Percentiles rank a stretch among this genome's conserved stretches.
phyloP scores from a whole-genome alignment of 257 asterid species.

The Anisodus acutangulus region DNA sequence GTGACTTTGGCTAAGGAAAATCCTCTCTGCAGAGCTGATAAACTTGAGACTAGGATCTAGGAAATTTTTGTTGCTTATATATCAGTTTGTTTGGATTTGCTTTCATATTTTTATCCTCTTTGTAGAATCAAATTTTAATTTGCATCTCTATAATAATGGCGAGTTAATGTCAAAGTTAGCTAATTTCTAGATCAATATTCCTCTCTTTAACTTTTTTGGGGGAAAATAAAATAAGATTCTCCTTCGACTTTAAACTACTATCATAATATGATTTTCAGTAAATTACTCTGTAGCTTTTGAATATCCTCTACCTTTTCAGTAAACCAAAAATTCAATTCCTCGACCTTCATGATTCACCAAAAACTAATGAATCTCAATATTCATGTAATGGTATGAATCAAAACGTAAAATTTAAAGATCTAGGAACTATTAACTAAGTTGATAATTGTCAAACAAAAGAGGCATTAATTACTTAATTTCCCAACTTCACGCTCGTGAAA shows the following conservation, averaged over 20 bases:
- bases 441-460: neutral
- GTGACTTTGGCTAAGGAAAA: constrained; percentile 40
- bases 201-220: neutral
- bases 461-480: too few relatives aligned
- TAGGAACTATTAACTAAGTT: neutral
- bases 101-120: neutral
- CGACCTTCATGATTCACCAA: neutral
- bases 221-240: neutral
- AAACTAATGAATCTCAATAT: neutral
- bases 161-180: neutral
- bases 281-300: neutral
- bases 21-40: constrained; percentile 37
- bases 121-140: neutral
- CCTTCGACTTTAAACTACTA: neutral
- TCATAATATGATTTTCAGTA: neutral
- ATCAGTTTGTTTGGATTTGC: neutral
- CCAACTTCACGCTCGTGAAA: neutral
- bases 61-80: neutral
- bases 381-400: neutral
- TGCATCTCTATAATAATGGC: neutral
- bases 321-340: too few relatives aligned
- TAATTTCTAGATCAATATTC: neutral
- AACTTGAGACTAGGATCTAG: constrained; percentile 35
- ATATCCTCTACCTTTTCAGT: too few relatives aligned
- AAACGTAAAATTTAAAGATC: neutral